A percentile compares a stretch with the other conserved stretches of the same genome.
Evolutionary conservation across 2,329 filamentous ascomycete genomes (phyloP).

Genomic region (Trichoderma atroviride): DNA sequence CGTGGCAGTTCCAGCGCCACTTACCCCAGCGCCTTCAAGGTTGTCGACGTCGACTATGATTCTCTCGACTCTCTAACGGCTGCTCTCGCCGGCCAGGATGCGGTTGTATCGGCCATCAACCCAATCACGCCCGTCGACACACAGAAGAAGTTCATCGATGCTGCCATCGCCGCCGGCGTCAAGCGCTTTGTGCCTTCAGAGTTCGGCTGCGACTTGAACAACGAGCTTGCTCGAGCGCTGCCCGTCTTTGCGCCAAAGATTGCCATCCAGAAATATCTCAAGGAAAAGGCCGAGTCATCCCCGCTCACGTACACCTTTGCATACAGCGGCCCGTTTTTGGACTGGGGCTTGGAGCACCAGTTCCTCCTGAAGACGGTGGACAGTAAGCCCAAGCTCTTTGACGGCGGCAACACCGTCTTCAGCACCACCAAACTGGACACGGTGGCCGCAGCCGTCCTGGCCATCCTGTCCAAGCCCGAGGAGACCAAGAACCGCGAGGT

Average conservation of each 20-base stretch:
- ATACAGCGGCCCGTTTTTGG: constrained; percentile 59
- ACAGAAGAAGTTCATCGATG: constrained; percentile 55
- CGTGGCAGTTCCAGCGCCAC: constrained; percentile 46
- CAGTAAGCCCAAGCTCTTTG: constrained; percentile 47
- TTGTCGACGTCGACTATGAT: constrained; percentile 44
- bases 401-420: constrained; percentile 54
- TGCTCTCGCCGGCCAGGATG: constrained; percentile 60
- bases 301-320: constrained; percentile 59
- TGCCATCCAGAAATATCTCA: constrained; percentile 44
- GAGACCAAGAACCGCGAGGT: constrained; percentile 57
- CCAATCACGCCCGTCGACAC: constrained; percentile 43
- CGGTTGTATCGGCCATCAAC: constrained; percentile 47
- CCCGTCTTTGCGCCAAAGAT: constrained; percentile 58
- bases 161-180: constrained; percentile 61
- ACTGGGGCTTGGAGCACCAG: constrained; percentile 52
- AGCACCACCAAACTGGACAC: constrained; percentile 51
- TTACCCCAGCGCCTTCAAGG: constrained; percentile 36
- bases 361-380: constrained; percentile 50
- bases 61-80: constrained; percentile 51
- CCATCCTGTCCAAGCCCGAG: constrained; percentile 51
- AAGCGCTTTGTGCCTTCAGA: constrained; percentile 65
- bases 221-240: constrained; percentile 44
- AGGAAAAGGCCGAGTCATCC: constrained; percentile 44
- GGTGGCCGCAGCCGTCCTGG: constrained; percentile 52
- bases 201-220: constrained; percentile 47